Percentiles rank a stretch among this genome's conserved stretches.
Evolutionary conservation across 495 filamentous ascomycete species (phyloP).

Genomic region (Astrothelium macrocarpum): DNA sequence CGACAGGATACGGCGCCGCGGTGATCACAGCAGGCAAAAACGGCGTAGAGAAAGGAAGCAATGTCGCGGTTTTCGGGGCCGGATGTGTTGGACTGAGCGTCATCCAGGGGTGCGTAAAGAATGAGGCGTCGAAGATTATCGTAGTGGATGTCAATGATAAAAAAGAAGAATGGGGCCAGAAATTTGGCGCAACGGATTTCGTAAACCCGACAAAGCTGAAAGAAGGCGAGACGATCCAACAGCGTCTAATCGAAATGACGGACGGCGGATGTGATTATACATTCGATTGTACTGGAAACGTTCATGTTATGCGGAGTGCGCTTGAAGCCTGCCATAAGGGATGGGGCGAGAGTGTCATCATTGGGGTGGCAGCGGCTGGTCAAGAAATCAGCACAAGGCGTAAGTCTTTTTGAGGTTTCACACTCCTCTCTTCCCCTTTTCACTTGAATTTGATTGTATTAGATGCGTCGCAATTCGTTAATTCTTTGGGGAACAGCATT

Average conservation of each 20-base stretch:
- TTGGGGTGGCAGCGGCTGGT: conserved; percentile 93
- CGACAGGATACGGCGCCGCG: conserved; percentile 94
- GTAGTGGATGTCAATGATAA: conserved; percentile 87
- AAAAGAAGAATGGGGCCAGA: conserved; percentile 85
- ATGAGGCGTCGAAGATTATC: conserved; percentile 82
- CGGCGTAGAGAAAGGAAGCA: conserved; percentile 69
- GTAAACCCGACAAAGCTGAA: conserved; percentile 81
- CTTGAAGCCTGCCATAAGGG: conserved; percentile 98
- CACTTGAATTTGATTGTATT: conserved; percentile 12
- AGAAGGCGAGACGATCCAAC: conserved; percentile 67
- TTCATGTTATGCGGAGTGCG: conserved; percentile 88
- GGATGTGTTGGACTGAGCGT: conserved; percentile 93
- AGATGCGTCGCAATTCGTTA: background rate
- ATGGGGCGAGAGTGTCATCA: conserved; percentile 96
- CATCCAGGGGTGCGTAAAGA: conserved; percentile 86
- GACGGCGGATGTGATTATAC: conserved; percentile 98
- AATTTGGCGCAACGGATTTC: conserved; percentile 95
- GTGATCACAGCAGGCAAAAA: conserved; percentile 71
- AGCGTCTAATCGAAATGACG: conserved; percentile 94
- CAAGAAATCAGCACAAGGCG: conserved; percentile 94
- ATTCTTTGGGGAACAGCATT: conserved; percentile 53
- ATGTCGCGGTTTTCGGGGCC: conserved; percentile 88
- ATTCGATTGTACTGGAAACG: conserved; percentile 97
- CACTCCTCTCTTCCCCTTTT: conserved; percentile 5
- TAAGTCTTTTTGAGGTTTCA: conserved; percentile 42